Conservation (phyloP, 1,284 basidiomycete species). For the Rhodotorula glutinis region DNA sequence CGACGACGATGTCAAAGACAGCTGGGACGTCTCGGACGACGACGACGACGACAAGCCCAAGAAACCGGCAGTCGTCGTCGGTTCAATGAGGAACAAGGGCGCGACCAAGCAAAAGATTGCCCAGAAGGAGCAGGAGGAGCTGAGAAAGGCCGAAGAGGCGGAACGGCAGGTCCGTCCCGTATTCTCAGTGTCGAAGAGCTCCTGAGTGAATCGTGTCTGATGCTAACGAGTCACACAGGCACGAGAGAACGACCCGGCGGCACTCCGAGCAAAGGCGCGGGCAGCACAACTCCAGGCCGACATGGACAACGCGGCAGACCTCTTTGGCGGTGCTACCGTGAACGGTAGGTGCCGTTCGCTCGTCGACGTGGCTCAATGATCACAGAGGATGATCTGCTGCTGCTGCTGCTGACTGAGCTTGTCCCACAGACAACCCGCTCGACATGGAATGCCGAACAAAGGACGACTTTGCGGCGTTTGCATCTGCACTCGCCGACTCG, state of each 20-base stretch:
- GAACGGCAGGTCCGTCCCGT: slow-evolving; percentile 44
- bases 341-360: slow-evolving; percentile 56
- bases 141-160: slow-evolving; percentile 48
- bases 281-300: slow-evolving; percentile 80
- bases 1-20: slow-evolving; percentile 72
- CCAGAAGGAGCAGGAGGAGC: slow-evolving; percentile 70
- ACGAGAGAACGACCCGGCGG: slow-evolving; percentile 66
- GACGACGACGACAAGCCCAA: slow-evolving; percentile 56
- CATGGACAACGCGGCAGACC: slow-evolving; percentile 72
- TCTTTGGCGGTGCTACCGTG: slow-evolving; percentile 69
- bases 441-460: slow-evolving; percentile 64
- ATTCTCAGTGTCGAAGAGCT: not conserved
- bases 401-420: not conserved
- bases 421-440: slow-evolving; percentile 24
- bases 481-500: slow-evolving; percentile 65
- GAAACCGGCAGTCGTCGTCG: slow-evolving; percentile 44
- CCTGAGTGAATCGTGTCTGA: no score
- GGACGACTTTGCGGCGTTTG: slow-evolving; percentile 73
- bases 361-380: not conserved
- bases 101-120: slow-evolving; percentile 83
- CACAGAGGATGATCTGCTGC: no score
- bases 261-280: slow-evolving; percentile 63
- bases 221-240: slow-evolving; percentile 11
- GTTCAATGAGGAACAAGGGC: slow-evolving; percentile 69
- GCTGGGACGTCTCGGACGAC: slow-evolving; percentile 88